Evolutionary conservation across 192 early-diverging fungal genomes (phyloP).

Genomic region (Linnemannia elongata): DNA sequence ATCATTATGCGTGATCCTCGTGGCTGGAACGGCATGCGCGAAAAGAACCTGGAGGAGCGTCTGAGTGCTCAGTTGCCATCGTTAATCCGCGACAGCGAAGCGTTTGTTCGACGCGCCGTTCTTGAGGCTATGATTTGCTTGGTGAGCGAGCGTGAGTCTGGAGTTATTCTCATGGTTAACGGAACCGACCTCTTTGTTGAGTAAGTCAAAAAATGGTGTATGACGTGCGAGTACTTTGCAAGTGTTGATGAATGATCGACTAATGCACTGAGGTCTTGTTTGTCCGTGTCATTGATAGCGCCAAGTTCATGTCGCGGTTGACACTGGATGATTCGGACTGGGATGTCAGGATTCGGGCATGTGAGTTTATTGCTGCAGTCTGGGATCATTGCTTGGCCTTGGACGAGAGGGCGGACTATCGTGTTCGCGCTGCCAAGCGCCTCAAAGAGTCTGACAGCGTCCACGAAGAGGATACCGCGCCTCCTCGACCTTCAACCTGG

Average conservation of each 20-base stretch:
- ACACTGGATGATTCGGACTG: slow-evolving; percentile 66
- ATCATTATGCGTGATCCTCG: slow-evolving; percentile 56
- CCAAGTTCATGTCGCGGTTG: slow-evolving; percentile 48
- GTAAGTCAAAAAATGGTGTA: slow-evolving; percentile 7
- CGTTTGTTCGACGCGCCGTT: slow-evolving; percentile 65
- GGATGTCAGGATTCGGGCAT: slow-evolving; percentile 63
- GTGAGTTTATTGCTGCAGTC: slow-evolving; percentile 61
- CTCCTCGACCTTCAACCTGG: slow-evolving; percentile 27
- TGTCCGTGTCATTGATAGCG: slow-evolving; percentile 20
- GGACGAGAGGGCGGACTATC: slow-evolving; percentile 28
- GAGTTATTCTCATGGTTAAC: slow-evolving; percentile 58
- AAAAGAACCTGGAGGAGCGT: slow-evolving; percentile 41
- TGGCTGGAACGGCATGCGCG: slow-evolving; percentile 66
- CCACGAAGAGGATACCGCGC: not conserved
- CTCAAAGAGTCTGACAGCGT: slow-evolving; percentile 23
- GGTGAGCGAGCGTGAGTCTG: slow-evolving; percentile 60
- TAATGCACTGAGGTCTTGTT: not conserved
- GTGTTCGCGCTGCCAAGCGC: slow-evolving; percentile 42
- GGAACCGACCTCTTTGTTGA: slow-evolving; percentile 40
- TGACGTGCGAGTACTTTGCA: not conserved
- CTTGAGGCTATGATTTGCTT: slow-evolving; percentile 66
- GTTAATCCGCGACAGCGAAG: slow-evolving; percentile 64
- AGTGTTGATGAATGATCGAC: not conserved
- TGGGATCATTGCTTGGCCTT: slow-evolving; percentile 60
- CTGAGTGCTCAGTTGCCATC: slow-evolving; percentile 56